phyloP scores from a whole-genome alignment of 129 eudicot species.

The Centaurea solstitialis region DNA sequence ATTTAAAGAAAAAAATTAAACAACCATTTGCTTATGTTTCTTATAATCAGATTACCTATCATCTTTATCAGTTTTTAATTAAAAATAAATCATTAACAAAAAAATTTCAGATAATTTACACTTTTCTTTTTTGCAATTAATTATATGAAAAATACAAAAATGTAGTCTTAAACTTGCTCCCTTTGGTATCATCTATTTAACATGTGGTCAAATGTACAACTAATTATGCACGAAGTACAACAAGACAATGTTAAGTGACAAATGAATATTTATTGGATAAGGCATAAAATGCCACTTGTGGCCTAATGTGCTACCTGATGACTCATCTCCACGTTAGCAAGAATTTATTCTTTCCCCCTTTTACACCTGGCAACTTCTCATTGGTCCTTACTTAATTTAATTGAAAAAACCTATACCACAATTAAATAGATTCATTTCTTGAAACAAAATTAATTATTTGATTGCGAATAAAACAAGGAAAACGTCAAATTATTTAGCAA shows the following conservation, averaged over 20 bases:
- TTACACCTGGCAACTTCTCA: conserved; percentile 10
- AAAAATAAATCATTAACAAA: too few species aligned
- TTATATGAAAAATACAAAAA: background rate
- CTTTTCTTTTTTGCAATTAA: background rate
- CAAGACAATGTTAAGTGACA: background rate
- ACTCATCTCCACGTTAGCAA: conserved; percentile 37
- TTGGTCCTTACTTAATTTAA: conserved; percentile 10
- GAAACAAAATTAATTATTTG: background rate
- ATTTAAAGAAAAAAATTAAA: background rate
- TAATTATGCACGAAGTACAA: background rate
- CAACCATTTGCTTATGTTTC: background rate
- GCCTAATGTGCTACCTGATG: conserved; percentile 31
- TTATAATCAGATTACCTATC: background rate
- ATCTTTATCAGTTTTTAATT: too few species aligned
- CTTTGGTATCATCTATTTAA: background rate
- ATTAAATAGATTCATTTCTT: conserved; percentile 19
- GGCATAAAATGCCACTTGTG: conserved; percentile 31
- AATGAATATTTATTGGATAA: conserved; percentile 11
- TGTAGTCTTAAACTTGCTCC: background rate
- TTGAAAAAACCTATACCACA: conserved; percentile 28
- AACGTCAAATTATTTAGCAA: background rate
- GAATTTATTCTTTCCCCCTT: conserved; percentile 16
- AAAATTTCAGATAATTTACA: too few species aligned
- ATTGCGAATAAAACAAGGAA: background rate
- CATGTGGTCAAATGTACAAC: conserved; percentile 5